Conservation (phyloP, 2,329 filamentous ascomycete genomes). For the Diplocarpon rosae region DNA sequence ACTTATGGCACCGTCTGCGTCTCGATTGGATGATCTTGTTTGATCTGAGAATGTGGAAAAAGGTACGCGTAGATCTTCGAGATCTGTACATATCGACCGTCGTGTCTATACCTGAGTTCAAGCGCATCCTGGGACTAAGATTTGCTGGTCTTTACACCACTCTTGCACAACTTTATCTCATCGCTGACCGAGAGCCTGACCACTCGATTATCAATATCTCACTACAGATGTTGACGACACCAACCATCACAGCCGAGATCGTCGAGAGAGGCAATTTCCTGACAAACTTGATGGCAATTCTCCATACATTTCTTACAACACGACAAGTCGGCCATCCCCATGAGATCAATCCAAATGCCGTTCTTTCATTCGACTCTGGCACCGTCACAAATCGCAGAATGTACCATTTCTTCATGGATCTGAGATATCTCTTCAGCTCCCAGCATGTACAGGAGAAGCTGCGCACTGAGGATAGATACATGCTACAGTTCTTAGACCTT, state of each 20-base stretch:
- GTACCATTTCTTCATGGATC: constrained; percentile 94
- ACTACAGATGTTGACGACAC: constrained; percentile 90
- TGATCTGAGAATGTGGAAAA: constrained; percentile 94
- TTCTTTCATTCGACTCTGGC: constrained; percentile 84
- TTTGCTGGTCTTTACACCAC: constrained; percentile 93
- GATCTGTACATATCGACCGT: constrained; percentile 95
- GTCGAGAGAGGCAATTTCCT: constrained; percentile 93
- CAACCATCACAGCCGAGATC: constrained; percentile 91
- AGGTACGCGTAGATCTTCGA: constrained; percentile 77
- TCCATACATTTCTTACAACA: constrained; percentile 95
- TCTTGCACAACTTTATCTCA: constrained; percentile 85
- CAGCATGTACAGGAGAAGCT: constrained; percentile 79
- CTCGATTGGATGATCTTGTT: constrained; percentile 93
- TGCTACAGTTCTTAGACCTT: constrained; percentile 88
- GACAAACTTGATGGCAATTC: constrained; percentile 86
- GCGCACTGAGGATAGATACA: constrained; percentile 72
- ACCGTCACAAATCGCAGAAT: constrained; percentile 91
- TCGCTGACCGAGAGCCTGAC: constrained; percentile 91
- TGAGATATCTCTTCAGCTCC: constrained; percentile 83
- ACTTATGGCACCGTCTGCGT: constrained; percentile 79
- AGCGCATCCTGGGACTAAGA: constrained; percentile 81
- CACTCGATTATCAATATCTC: constrained; percentile 98
- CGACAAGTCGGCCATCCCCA: constrained; percentile 90
- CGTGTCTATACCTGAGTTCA: constrained; percentile 91
- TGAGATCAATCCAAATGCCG: constrained; percentile 76